Percentiles rank a stretch among this genome's conserved stretches.
Conservation (phyloP, 257 asterid genomes). For the Solanum habrochaites region DNA sequence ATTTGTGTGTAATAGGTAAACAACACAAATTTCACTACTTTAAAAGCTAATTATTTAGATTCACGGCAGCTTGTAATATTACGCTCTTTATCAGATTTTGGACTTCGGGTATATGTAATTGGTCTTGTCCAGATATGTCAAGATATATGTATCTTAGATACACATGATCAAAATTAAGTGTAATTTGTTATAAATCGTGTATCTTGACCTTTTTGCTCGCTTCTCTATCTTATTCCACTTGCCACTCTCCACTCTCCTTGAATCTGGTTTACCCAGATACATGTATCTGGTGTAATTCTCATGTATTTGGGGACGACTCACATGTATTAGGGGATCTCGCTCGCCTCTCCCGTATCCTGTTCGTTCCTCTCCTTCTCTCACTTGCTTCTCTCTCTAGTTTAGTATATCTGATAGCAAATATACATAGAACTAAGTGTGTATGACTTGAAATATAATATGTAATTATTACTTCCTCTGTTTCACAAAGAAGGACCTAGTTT, state of each 20-base stretch:
- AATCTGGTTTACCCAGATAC: background rate
- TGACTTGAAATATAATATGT: background rate
- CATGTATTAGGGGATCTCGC: background rate
- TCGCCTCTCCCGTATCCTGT: fast-evolving
- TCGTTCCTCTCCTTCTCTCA: too few relatives aligned
- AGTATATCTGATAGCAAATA: background rate
- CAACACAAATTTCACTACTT: too few relatives aligned
- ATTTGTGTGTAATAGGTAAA: too few relatives aligned
- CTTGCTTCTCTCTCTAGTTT: background rate
- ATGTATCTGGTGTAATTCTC: background rate
- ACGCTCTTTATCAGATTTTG: too few relatives aligned
- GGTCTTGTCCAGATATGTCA: too few relatives aligned
- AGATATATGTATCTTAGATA: too few relatives aligned
- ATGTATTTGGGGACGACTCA: too few relatives aligned
- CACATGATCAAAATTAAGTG: fast-evolving
- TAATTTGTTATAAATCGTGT: background rate
- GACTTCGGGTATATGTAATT: background rate
- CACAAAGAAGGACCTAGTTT: too few relatives aligned
- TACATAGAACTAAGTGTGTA: fast-evolving
- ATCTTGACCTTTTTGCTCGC: background rate
- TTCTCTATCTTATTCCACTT: background rate
- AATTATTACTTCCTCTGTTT: too few relatives aligned
- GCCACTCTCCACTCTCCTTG: background rate
- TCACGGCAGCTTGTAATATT: background rate
- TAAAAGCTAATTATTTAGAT: too few relatives aligned